A percentile compares a stretch with the other conserved stretches of the same genome.
Evolutionary conservation across 192 early-diverging fungal species (phyloP).

Genomic region (Coemansia interrupta): DNA sequence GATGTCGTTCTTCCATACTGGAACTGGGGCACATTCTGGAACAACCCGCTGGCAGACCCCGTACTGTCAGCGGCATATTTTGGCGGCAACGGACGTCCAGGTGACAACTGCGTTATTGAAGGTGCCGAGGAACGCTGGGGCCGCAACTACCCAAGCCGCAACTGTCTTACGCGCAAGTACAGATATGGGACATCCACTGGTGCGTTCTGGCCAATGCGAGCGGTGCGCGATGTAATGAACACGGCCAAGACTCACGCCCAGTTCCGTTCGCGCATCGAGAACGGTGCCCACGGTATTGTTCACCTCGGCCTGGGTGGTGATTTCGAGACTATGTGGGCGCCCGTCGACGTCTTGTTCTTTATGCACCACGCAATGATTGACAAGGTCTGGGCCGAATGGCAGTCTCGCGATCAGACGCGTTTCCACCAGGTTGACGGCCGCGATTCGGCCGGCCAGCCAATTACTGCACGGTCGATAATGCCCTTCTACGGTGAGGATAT

Average conservation of each 20-base stretch:
- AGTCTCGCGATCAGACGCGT: constrained; percentile 39
- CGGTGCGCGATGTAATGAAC: constrained; percentile 44
- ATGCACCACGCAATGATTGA: constrained; percentile 68
- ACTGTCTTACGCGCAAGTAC: constrained; percentile 49
- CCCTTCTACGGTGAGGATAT: constrained; percentile 49
- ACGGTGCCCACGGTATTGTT: constrained; percentile 53
- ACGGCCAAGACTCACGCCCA: constrained; percentile 37
- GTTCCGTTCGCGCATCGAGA: constrained; percentile 55
- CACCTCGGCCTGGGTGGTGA: constrained; percentile 54
- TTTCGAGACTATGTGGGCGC: constrained; percentile 55
- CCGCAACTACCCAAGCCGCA: constrained; percentile 45
- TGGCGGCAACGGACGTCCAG: constrained; percentile 44
- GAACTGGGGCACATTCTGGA: constrained; percentile 60
- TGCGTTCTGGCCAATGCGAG: constrained; percentile 49
- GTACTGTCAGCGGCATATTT: constrained; percentile 30
- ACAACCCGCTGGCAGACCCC: constrained; percentile 46
- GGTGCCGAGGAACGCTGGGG: constrained; percentile 55
- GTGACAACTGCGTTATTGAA: constrained; percentile 53
- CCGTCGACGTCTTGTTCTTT: constrained; percentile 60
- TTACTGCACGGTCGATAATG: constrained; percentile 33
- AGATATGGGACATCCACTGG: constrained; percentile 35
- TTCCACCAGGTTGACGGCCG: constrained; percentile 35
- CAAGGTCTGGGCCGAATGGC: constrained; percentile 60
- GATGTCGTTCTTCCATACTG: constrained; percentile 59
- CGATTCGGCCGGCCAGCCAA: constrained; percentile 23